phyloP scores from a whole-genome alignment of 176 grass and related monocot genomes.

The Microstegium vimineum region DNA sequence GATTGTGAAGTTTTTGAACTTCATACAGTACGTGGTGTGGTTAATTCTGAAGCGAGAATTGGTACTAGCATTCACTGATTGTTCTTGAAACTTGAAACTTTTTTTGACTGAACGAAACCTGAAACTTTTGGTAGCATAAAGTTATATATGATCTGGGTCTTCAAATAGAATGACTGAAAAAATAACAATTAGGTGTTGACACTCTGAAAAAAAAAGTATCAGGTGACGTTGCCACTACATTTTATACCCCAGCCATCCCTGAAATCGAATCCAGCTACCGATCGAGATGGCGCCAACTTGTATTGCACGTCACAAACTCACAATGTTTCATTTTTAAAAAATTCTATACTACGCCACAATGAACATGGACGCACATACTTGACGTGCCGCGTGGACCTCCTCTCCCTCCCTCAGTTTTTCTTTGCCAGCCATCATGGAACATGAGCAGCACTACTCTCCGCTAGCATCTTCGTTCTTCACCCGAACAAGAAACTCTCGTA shows the following conservation, averaged over 20 bases:
- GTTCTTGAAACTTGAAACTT: background rate
- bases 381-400: background rate
- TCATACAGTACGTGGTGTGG: background rate
- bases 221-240: background rate
- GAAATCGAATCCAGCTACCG: background rate
- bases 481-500: background rate
- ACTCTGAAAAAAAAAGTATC: background rate
- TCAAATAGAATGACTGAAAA: background rate
- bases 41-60: background rate
- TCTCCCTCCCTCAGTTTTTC: background rate
- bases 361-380: conserved; percentile 3
- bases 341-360: background rate
- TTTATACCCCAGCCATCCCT: background rate
- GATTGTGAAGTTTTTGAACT: background rate
- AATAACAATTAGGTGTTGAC: background rate
- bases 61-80: background rate
- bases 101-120: too few relatives aligned
- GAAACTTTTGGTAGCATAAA: background rate
- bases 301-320: background rate
- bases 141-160: background rate
- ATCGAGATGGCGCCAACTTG: background rate
- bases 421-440: background rate
- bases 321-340: background rate
- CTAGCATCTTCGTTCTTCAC: background rate
- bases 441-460: conserved; percentile 26